These are phyloP conservation scores for Collybia sp. DNA, from an alignment of 768 basidiomycete species.

Conservation along the genomic window DNA sequence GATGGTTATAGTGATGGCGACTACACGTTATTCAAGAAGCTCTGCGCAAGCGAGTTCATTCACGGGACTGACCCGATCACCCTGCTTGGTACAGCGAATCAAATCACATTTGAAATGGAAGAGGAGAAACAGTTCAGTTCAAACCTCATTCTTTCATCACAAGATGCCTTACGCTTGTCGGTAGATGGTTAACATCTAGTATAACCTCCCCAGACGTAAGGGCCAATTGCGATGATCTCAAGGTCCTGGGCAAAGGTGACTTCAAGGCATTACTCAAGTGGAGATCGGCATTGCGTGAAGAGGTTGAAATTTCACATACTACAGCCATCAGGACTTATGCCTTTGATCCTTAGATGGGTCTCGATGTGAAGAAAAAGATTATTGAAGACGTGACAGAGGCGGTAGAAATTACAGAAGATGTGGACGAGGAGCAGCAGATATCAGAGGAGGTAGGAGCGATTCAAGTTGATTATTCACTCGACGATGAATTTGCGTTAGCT, in stretches of 20 bases:
- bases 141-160: neutral
- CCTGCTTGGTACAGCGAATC: slow-evolving; percentile 73
- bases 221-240: slow-evolving; percentile 86
- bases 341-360: slow-evolving; percentile 52
- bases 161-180: slow-evolving; percentile 4
- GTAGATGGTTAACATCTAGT: slow-evolving; percentile 68
- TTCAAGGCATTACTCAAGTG: slow-evolving; percentile 93
- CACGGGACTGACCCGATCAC: slow-evolving; percentile 66
- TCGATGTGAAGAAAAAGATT: slow-evolving; percentile 76
- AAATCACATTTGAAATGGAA: slow-evolving; percentile 70
- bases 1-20: slow-evolving; percentile 96
- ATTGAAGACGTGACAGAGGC: slow-evolving; percentile 74
- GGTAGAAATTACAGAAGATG: slow-evolving; percentile 57
- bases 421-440: slow-evolving; percentile 88
- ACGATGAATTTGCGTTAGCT: slow-evolving; percentile 45
- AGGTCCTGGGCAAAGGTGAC: slow-evolving; percentile 96
- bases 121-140: slow-evolving; percentile 75
- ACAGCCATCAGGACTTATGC: neutral
- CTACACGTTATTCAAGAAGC: slow-evolving; percentile 80
- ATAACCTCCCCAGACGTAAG: slow-evolving; percentile 78
- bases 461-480: neutral
- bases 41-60: slow-evolving; percentile 70
- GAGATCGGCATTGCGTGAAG: slow-evolving; percentile 83
- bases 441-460: slow-evolving; percentile 66
- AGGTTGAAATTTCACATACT: slow-evolving; percentile 38